These are phyloP conservation scores for Lepiota brunneoincarnata DNA, from an alignment of 768 basidiomycete genomes.

Conservation along the genomic window DNA sequence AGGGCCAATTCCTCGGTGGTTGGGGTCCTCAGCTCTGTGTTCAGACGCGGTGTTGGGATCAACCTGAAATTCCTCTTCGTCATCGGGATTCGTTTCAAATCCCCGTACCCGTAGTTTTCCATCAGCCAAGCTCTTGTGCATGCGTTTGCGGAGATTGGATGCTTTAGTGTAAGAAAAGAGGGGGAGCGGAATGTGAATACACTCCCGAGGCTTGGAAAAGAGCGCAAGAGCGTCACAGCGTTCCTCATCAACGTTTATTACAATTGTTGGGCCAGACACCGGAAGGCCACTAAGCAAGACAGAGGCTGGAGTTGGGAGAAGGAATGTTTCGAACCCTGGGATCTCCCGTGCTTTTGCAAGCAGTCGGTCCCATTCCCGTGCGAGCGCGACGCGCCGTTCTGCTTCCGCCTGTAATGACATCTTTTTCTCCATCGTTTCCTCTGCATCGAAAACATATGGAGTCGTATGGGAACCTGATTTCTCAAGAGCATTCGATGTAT, in stretches of 20 bases:
- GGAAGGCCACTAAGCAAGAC: background rate
- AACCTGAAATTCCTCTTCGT: background rate
- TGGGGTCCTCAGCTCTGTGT: too few species aligned
- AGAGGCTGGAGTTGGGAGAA: background rate
- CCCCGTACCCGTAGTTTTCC: background rate
- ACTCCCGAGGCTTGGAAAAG: too few species aligned
- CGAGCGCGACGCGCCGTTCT: background rate
- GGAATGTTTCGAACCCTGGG: slow-evolving; percentile 4
- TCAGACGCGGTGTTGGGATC: background rate
- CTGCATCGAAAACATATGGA: background rate
- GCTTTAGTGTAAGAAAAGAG: background rate
- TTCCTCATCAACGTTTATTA: slow-evolving; percentile 3
- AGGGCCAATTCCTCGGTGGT: background rate
- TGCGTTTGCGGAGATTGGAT: background rate
- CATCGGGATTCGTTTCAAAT: background rate
- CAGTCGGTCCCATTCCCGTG: background rate
- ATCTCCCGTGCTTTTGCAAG: background rate
- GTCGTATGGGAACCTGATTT: background rate
- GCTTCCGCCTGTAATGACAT: background rate
- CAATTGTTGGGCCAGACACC: background rate
- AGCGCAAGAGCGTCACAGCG: slow-evolving; percentile 7
- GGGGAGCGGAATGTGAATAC: slow-evolving; percentile 1
- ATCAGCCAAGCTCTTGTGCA: background rate
- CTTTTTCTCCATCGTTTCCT: background rate
- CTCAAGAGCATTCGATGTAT: background rate